These are phyloP conservation scores for Pancytospora epiphaga DNA, from an alignment of 371 early-diverging fungal species.

Conservation along the genomic window DNA sequence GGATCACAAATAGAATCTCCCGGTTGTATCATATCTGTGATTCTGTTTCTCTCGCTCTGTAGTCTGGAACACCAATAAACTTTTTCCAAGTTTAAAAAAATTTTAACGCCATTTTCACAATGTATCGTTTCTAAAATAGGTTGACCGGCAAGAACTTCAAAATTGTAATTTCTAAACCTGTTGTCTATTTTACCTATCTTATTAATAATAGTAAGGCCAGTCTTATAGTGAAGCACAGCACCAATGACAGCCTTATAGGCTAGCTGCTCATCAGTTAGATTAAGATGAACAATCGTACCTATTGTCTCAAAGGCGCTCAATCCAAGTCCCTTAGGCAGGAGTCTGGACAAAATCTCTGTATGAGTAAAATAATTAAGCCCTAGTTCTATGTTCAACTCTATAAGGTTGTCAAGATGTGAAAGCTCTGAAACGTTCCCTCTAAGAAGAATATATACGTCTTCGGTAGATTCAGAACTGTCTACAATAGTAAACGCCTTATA, in stretches of 20 bases:
- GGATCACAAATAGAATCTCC: constrained; percentile 53
- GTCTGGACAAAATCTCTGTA: constrained; percentile 1
- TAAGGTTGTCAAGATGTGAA: no score
- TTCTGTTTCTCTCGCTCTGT: constrained; percentile 51
- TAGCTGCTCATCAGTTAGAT: constrained; percentile 53
- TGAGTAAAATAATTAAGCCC: constrained; percentile 17
- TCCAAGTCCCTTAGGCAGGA: neutral
- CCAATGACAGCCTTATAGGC: constrained; percentile 55
- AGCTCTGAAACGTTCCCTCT: no score
- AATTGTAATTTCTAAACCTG: constrained; percentile 52
- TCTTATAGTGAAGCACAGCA: constrained; percentile 53
- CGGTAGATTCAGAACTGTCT: no score
- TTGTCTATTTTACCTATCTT: constrained; percentile 54
- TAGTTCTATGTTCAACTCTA: no score
- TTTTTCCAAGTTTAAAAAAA: constrained; percentile 54
- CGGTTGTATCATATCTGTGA: constrained; percentile 29
- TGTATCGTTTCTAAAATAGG: constrained; percentile 44
- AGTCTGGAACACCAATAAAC: constrained; percentile 61
- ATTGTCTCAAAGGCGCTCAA: constrained; percentile 46
- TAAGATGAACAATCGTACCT: constrained; percentile 59
- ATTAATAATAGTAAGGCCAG: constrained; percentile 54
- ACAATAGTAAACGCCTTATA: no score
- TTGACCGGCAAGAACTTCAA: constrained; percentile 55
- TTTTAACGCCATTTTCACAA: constrained; percentile 52
- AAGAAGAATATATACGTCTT: no score